These are phyloP conservation scores for Trichoderma erinaceum DNA, from an alignment of 495 filamentous ascomycete genomes.

Conservation along the genomic window DNA sequence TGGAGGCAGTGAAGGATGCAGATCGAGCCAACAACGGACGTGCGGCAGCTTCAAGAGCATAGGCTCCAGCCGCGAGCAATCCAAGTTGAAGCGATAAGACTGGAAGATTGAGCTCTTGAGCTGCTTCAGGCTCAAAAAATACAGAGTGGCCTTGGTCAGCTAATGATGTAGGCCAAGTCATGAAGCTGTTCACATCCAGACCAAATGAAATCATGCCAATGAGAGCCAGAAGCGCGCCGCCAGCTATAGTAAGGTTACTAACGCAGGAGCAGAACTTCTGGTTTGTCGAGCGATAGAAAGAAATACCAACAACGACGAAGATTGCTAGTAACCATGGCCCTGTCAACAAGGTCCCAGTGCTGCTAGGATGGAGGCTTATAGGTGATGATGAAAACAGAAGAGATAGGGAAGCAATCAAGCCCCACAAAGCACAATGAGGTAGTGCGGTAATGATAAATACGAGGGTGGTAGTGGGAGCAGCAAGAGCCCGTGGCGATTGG, in stretches of 20 bases:
- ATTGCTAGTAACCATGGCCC: slow-evolving; percentile 35
- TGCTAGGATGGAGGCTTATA: slow-evolving; percentile 32
- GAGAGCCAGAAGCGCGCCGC: slow-evolving; percentile 32
- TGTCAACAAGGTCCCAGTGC: slow-evolving; percentile 39
- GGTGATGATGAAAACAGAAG: slow-evolving; percentile 41
- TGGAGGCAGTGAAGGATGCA: slow-evolving; percentile 38
- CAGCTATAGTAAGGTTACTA: slow-evolving; percentile 28
- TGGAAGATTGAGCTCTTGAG: slow-evolving; percentile 28
- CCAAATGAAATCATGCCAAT: slow-evolving; percentile 38
- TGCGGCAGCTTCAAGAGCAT: slow-evolving; percentile 29
- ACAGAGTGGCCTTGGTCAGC: slow-evolving; percentile 18
- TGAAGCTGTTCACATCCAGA: slow-evolving; percentile 32
- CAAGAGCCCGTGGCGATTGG: slow-evolving; percentile 37
- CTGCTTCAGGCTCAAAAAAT: slow-evolving; percentile 24
- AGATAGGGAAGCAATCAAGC: slow-evolving; percentile 37
- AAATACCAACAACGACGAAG: slow-evolving; percentile 24
- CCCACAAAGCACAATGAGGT: slow-evolving; percentile 38
- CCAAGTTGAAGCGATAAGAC: slow-evolving; percentile 35
- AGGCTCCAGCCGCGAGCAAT: slow-evolving; percentile 32
- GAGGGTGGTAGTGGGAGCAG: slow-evolving; percentile 39
- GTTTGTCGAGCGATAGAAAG: slow-evolving; percentile 21
- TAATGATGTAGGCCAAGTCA: slow-evolving; percentile 24
- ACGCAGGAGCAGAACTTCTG: slow-evolving; percentile 24
- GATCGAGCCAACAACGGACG: slow-evolving; percentile 34
- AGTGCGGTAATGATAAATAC: slow-evolving; percentile 39